Conservation (phyloP, 2,329 filamentous ascomycete genomes). For the Aspergillus phoenicis region DNA sequence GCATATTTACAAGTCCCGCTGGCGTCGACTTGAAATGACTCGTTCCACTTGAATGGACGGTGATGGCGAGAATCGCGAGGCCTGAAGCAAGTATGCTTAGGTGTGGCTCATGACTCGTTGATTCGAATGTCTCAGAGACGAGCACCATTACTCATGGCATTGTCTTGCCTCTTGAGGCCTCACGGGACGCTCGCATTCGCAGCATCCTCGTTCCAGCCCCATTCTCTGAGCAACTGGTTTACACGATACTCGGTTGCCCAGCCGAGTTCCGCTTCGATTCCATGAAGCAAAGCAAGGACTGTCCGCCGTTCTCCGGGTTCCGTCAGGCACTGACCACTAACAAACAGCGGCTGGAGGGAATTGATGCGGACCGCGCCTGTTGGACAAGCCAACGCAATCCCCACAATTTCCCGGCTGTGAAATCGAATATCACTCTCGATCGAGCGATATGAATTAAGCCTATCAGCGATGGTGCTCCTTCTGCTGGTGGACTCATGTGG, state of each 20-base stretch:
- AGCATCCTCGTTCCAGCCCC: conserved; percentile 37
- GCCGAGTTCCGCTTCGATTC: conserved; percentile 65
- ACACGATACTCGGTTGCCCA: conserved; percentile 66
- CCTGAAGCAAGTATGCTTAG: neutral
- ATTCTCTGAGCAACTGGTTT: conserved; percentile 51
- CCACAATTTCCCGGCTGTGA: conserved; percentile 64
- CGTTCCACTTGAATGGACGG: neutral
- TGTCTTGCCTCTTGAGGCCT: neutral
- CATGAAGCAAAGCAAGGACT: conserved; percentile 58
- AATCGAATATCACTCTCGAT: conserved; percentile 58
- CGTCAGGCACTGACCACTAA: conserved; percentile 63
- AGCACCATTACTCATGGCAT: neutral
- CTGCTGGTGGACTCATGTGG: conserved; percentile 49
- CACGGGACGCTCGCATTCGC: neutral
- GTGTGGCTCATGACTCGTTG: neutral
- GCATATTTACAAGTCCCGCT: neutral
- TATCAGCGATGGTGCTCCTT: conserved; percentile 55
- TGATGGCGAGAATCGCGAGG: neutral
- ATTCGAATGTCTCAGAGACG: neutral
- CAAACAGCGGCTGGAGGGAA: conserved; percentile 63
- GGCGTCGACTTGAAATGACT: neutral
- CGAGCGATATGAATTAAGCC: conserved; percentile 60
- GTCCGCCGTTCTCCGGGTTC: conserved; percentile 57
- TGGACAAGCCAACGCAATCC: conserved; percentile 60
- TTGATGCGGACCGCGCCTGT: conserved; percentile 63